Base-by-base conservation (phyloP, 2,329 filamentous ascomycete genomes). In the Monilinia laxa region DNA sequence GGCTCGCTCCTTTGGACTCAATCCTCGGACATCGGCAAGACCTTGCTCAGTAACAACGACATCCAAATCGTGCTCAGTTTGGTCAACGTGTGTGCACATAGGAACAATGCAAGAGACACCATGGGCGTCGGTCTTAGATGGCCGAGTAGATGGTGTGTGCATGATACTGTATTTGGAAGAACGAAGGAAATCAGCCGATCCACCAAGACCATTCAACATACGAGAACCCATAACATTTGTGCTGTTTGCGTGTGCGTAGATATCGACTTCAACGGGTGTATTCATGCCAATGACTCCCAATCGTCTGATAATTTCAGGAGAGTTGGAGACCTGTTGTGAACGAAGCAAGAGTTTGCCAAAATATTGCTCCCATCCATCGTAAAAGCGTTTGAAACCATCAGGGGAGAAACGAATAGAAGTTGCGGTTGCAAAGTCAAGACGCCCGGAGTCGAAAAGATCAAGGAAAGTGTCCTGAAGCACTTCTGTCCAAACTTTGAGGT, bases 211-310 rank as follows among this genome's bases (percentile, higher is more conserved):
- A 81, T 94, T 94, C 68, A 95, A 84, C 90, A 94, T 95, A 67
- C 93, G 88, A 69, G 85, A 89, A 70, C 93, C 92, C 87, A 95
- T 92, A 28, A 96, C 92, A 76, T 90, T 93, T 65, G 92, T 96
- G 69, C 85, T 89, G 85, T 96, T 97, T 73, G 93, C 93, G 80
- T 96, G 92, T 2, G 92, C 93, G 80, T 96, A 96, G 75, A 96
- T 96, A 80, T 96, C 93, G 20, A 96, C 92, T 80, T 96, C 93
- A 57, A 96, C 91, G 28, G 92, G 92, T 0, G 92, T 96, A 84
- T 96, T 96, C 92, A 96, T 96, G 77, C 91, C 92, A 73, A 97
- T 96, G 71, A 93, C 88, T 69, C 92, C 92, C 1, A 96, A 83
- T 35, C 92, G 86, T 65, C 91, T 87, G 81, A 96, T 96, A 80